A percentile compares a stretch with the other conserved stretches of the same genome.
phyloP scores from a whole-genome alignment of 768 basidiomycete genomes.

The Nidularia pulvinata region DNA sequence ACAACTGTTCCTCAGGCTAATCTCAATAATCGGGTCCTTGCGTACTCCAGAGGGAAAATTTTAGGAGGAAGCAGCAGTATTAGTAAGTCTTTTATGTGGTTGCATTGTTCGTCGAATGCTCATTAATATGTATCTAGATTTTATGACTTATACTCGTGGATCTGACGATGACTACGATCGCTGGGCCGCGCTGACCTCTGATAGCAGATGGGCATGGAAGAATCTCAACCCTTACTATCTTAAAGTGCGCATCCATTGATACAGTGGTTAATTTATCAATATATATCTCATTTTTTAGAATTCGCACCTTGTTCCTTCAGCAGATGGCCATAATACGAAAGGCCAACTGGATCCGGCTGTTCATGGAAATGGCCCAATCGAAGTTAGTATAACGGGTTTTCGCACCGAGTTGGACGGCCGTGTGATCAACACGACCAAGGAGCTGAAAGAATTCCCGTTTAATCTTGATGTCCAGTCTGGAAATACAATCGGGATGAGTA shows the following conservation, averaged over 20 bases:
- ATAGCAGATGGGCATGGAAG: slow-evolving; percentile 19
- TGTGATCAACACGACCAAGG: background rate
- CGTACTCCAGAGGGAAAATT: background rate
- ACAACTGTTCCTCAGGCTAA: background rate
- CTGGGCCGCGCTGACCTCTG: slow-evolving; percentile 10
- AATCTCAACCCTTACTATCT: slow-evolving; percentile 2
- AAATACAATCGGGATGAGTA: background rate
- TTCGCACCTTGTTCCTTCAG: background rate
- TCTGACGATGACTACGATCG: slow-evolving; percentile 16
- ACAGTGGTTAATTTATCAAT: background rate
- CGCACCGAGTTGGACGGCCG: background rate
- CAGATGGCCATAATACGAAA: background rate
- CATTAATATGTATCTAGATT: background rate
- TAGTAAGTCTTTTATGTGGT: background rate
- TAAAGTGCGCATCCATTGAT: background rate
- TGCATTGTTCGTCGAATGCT: background rate
- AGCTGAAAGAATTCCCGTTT: background rate
- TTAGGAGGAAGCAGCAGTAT: background rate
- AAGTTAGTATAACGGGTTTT: background rate
- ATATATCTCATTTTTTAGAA: background rate
- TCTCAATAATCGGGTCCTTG: background rate
- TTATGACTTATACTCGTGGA: slow-evolving; percentile 13
- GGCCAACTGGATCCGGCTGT: background rate
- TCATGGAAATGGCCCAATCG: background rate
- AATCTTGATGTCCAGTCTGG: background rate